Evolutionary conservation across 805 yeast species (phyloP).

Genomic region (Yarrowia phangngaensis): DNA sequence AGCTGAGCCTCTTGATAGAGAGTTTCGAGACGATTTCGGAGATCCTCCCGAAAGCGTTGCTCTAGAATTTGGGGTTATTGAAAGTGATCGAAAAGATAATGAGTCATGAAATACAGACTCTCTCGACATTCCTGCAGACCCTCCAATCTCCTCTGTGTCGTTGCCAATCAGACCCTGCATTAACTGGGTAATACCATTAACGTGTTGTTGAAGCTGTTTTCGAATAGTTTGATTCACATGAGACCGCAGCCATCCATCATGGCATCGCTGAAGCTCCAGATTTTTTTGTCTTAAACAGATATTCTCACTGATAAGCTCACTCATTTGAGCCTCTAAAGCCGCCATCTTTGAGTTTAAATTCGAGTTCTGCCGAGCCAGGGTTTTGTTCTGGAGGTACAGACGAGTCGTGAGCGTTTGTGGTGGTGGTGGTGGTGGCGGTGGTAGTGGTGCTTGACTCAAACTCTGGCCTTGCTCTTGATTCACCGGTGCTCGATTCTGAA

Average conservation of each 20-base stretch:
- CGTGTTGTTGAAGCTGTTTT: constrained; percentile 2
- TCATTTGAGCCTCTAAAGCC: constrained; percentile 44
- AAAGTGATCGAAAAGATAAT: constrained; percentile 4
- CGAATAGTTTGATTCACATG: constrained; percentile 8
- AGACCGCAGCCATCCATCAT: constrained; percentile 6
- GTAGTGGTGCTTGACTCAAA: no score
- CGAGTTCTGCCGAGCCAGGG: constrained; percentile 49
- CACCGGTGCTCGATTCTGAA: no score
- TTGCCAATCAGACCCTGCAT: constrained; percentile 5
- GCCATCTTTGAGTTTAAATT: constrained; percentile 43
- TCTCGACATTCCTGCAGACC: background rate
- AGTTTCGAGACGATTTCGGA: constrained; percentile 4
- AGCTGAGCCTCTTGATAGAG: background rate
- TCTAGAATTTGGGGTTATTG: constrained; percentile 4
- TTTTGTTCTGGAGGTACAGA: constrained; percentile 43
- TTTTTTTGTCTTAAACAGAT: constrained; percentile 35
- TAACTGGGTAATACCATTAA: constrained; percentile 5
- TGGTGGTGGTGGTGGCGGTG: background rate
- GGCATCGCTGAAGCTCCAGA: constrained; percentile 26
- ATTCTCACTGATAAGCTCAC: constrained; percentile 43
- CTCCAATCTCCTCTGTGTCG: background rate
- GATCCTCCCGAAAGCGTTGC: constrained; percentile 4
- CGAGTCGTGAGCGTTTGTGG: constrained; percentile 12
- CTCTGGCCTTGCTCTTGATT: no score
- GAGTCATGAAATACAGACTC: constrained; percentile 7